Evolutionary conservation across 1,284 basidiomycete species (phyloP).

Genomic region (Schizophyllum amplum): DNA sequence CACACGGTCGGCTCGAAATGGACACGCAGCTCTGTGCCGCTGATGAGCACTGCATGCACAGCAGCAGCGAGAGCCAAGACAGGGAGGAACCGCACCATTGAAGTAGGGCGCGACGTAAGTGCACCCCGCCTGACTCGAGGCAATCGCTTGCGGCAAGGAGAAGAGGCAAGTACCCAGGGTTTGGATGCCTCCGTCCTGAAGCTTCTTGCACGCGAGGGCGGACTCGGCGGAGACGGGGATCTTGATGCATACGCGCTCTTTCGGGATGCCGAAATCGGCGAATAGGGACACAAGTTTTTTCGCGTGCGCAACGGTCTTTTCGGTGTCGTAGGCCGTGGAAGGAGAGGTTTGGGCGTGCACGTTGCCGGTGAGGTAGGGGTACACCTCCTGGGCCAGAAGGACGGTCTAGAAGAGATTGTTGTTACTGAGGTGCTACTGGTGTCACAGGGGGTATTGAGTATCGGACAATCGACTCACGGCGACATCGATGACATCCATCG

Average conservation of each 20-base stretch:
- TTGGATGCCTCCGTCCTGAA: conserved; percentile 32
- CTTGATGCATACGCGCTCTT: conserved; percentile 42
- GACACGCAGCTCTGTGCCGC: conserved; percentile 34
- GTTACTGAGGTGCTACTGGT: not conserved
- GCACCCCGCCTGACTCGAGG: conserved; percentile 39
- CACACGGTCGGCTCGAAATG: conserved; percentile 35
- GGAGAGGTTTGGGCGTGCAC: conserved; percentile 41
- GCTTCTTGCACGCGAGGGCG: conserved; percentile 33
- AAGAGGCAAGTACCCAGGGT: conserved; percentile 42
- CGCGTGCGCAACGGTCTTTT: conserved; percentile 37
- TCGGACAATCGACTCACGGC: conserved; percentile 23
- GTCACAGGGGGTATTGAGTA: not conserved
- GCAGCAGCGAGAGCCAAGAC: no score
- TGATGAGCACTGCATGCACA: not conserved
- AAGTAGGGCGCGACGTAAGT: conserved; percentile 42
- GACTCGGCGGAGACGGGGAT: conserved; percentile 40
- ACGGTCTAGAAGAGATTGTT: conserved; percentile 27
- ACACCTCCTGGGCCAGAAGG: conserved; percentile 34
- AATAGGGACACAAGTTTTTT: conserved; percentile 34
- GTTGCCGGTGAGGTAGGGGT: conserved; percentile 35
- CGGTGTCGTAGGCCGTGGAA: conserved; percentile 31
- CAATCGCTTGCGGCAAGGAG: conserved; percentile 37
- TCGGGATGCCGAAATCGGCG: conserved; percentile 34
- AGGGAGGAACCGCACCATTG: conserved; percentile 26
- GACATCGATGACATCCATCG: conserved; percentile 31